Conservation (phyloP, 306 rosid species). For the Corylus americana region DNA sequence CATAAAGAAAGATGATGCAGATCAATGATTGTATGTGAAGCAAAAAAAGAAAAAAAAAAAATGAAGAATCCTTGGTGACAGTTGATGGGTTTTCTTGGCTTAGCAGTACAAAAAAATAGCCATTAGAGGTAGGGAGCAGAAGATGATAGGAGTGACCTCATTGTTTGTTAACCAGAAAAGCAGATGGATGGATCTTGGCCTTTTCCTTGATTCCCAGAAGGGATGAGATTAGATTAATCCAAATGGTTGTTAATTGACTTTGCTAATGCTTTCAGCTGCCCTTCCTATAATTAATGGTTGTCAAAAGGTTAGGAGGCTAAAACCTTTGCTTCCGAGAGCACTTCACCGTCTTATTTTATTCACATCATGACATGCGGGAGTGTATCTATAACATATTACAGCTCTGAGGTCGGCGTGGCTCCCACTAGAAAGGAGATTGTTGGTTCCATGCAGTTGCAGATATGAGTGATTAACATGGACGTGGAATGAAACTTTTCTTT, state of each 20-base stretch:
- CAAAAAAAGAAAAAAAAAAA: background rate
- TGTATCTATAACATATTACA: background rate
- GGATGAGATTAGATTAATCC: background rate
- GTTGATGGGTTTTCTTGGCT: background rate
- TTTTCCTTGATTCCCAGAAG: constrained; percentile 1
- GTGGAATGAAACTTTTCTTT: no score
- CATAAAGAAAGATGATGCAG: background rate
- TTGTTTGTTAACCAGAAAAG: background rate
- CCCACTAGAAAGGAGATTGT: background rate
- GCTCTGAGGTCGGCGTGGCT: background rate
- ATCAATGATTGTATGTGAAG: background rate
- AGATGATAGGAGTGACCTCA: background rate
- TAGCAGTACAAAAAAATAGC: background rate
- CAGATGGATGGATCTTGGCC: background rate
- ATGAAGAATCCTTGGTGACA: background rate
- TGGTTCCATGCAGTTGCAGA: no score
- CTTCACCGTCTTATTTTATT: background rate
- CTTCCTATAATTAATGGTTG: background rate
- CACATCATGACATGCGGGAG: background rate
- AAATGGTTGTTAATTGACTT: background rate
- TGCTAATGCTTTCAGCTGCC: background rate
- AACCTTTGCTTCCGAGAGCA: background rate
- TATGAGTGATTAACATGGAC: no score
- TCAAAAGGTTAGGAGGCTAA: background rate
- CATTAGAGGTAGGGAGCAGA: background rate